Evolutionary conservation across 208 protist genomes (phyloP).

Genomic region (Porcisia deanei): DNA sequence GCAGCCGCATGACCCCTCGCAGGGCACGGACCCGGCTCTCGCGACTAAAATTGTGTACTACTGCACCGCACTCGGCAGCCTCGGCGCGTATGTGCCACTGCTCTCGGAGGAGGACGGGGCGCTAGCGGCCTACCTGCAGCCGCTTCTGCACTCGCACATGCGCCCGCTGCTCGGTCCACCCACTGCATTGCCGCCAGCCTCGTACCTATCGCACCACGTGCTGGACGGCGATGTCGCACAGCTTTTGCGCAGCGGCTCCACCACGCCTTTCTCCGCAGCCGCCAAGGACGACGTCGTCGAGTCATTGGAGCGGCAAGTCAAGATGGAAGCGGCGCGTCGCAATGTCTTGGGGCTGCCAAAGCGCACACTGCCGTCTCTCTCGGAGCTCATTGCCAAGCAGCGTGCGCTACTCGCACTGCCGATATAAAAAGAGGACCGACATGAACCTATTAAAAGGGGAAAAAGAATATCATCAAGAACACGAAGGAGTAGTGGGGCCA

Average conservation of each 20-base stretch:
- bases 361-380: constrained; percentile 52
- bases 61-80: constrained; percentile 60
- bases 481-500: no score
- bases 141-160: constrained; percentile 49
- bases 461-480: background rate
- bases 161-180: constrained; percentile 36
- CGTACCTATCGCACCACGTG: constrained; percentile 44
- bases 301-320: constrained; percentile 39
- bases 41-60: constrained; percentile 62
- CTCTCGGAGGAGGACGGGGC: constrained; percentile 72
- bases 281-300: constrained; percentile 47
- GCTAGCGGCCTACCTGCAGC: constrained; percentile 65
- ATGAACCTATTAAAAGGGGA: background rate
- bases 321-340: constrained; percentile 60
- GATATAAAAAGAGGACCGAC: constrained; percentile 22
- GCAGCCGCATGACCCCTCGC: constrained; percentile 50
- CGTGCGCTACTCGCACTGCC: constrained; percentile 70
- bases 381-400: constrained; percentile 71
- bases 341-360: constrained; percentile 57
- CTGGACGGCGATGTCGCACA: constrained; percentile 68
- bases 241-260: constrained; percentile 33
- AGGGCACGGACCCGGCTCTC: constrained; percentile 42
- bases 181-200: constrained; percentile 11
- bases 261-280: constrained; percentile 48
- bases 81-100: constrained; percentile 76